These are phyloP conservation scores for Fraxinus floribunda DNA, from an alignment of 305 asterid species.

Conservation along the genomic window DNA sequence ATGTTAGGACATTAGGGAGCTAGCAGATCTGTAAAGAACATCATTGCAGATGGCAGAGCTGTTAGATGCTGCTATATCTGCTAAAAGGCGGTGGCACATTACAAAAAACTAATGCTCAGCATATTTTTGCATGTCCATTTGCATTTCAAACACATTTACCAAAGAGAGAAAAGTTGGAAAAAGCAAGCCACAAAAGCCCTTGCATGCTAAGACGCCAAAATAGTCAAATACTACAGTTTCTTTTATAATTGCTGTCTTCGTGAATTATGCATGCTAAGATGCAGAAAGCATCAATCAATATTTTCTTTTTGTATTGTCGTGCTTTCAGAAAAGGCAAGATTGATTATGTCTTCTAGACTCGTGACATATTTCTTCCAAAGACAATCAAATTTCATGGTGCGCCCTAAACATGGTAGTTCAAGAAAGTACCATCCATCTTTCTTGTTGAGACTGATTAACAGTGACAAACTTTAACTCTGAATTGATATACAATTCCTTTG, in stretches of 20 bases:
- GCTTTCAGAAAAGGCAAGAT: neutral
- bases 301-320: neutral
- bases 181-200: neutral
- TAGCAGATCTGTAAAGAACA: neutral
- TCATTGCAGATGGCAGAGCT: neutral
- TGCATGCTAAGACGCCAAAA: neutral
- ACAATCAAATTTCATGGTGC: neutral
- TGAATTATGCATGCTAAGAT: neutral
- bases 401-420: neutral
- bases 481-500: conserved; percentile 54
- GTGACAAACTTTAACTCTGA: conserved; percentile 53
- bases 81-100: neutral
- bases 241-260: neutral
- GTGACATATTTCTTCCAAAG: neutral
- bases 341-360: neutral
- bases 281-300: neutral
- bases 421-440: conserved; percentile 73
- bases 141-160: neutral
- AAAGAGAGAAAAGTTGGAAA: neutral
- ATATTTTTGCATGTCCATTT: neutral
- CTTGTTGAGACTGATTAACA: conserved; percentile 46
- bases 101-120: neutral
- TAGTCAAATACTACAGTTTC: neutral
- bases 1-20: conserved; percentile 1
- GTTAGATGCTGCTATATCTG: neutral